Evolutionary conservation across 257 asterid genomes (phyloP).

Genomic region (Coffea eugenioides): DNA sequence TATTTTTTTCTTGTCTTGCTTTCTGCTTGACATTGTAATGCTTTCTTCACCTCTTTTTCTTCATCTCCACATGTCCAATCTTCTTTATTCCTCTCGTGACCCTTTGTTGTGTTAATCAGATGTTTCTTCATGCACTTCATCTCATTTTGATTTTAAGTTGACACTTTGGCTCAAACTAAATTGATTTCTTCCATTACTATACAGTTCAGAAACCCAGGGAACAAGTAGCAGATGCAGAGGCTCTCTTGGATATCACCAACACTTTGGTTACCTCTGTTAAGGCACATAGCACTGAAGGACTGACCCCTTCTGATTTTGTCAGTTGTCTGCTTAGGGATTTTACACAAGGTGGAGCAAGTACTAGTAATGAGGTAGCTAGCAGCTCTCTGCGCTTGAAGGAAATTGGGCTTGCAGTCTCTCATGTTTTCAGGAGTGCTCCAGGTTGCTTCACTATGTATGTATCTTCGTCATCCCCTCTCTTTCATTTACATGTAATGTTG

Average conservation of each 20-base stretch:
- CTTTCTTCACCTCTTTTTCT: too few species aligned
- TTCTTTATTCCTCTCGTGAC: not conserved
- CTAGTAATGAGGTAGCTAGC: constrained; percentile 38
- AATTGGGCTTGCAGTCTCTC: constrained; percentile 60
- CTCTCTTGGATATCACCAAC: constrained; percentile 78
- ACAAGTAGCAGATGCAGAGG: constrained; percentile 96
- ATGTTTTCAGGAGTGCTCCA: constrained; percentile 61
- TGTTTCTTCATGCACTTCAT: not conserved
- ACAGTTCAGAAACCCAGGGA: constrained; percentile 86
- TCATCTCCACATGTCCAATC: too few species aligned
- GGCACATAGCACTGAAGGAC: constrained; percentile 63
- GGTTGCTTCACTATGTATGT: constrained; percentile 82
- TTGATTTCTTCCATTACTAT: not conserved
- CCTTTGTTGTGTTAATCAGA: too few species aligned
- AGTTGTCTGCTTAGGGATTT: constrained; percentile 66
- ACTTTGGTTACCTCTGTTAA: constrained; percentile 82
- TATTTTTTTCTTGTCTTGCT: too few species aligned
- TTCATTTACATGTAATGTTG: not conserved
- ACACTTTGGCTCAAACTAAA: not conserved
- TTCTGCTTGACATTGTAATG: too few species aligned
- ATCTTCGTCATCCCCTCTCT: constrained; percentile 4
- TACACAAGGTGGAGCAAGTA: constrained; percentile 55
- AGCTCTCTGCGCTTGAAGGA: constrained; percentile 64
- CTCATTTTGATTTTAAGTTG: not conserved
- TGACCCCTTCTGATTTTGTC: constrained; percentile 77